Percentiles rank a stretch among this genome's conserved stretches.
These are phyloP conservation scores for Lentinula edodes DNA, from an alignment of 768 basidiomycete species.

Conservation along the genomic window DNA sequence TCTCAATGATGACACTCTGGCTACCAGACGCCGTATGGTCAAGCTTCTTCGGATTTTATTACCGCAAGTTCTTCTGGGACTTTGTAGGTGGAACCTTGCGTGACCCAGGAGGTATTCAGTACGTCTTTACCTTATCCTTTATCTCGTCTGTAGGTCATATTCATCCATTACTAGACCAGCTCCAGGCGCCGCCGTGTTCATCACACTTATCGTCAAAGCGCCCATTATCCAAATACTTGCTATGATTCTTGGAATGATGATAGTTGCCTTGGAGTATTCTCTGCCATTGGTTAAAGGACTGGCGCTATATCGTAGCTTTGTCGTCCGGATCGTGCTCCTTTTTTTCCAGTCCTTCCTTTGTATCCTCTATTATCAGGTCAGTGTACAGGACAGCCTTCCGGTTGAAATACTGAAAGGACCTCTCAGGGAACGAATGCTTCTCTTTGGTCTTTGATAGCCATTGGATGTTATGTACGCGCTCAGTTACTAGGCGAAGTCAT, in stretches of 20 bases:
- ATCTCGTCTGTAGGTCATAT: neutral
- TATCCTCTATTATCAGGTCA: constrained; percentile 74
- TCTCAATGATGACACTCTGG: neutral
- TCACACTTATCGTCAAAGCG: constrained; percentile 67
- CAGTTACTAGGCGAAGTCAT: constrained; percentile 64
- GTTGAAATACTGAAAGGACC: neutral
- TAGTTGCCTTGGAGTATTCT: constrained; percentile 71
- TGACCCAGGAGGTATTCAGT: constrained; percentile 78
- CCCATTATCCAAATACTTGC: constrained; percentile 71
- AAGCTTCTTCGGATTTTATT: constrained; percentile 72
- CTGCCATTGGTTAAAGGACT: constrained; percentile 50
- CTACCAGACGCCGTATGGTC: constrained; percentile 74
- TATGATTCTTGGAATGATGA: constrained; percentile 52
- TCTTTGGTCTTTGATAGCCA: constrained; percentile 73
- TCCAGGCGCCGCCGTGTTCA: constrained; percentile 54
- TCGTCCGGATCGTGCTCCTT: constrained; percentile 57
- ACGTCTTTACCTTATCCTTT: constrained; percentile 22
- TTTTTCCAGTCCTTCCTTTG: constrained; percentile 57
- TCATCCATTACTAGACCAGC: constrained; percentile 42
- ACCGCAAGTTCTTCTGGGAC: constrained; percentile 97
- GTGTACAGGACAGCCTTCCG: constrained; percentile 10
- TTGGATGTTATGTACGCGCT: constrained; percentile 62
- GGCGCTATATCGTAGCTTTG: constrained; percentile 59
- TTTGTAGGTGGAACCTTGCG: constrained; percentile 79
- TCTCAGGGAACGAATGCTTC: constrained; percentile 79